Percentiles rank a stretch among this genome's conserved stretches.
Conservation (phyloP, 805 yeast genomes). For the Wickerhamiella spandovensis region DNA sequence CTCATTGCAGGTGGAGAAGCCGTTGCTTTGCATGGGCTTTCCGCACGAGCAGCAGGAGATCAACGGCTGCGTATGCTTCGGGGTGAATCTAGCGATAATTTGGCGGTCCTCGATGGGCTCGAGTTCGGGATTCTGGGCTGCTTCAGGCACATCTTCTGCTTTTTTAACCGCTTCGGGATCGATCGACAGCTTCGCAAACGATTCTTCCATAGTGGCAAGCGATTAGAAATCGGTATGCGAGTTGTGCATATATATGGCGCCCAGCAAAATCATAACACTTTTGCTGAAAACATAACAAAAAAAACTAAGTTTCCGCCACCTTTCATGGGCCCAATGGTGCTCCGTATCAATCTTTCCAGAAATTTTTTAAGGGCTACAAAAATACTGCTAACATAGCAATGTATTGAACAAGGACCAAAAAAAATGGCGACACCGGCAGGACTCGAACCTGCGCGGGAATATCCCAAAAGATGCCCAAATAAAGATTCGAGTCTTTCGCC, state of each 20-base stretch:
- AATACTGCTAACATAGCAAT: background rate
- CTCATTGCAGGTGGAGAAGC: slow-evolving; percentile 88
- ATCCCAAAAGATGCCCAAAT: slow-evolving; percentile 12
- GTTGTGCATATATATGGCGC: background rate
- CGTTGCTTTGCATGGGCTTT: slow-evolving; percentile 89
- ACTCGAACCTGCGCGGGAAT: slow-evolving; percentile 16
- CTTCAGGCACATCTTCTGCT: background rate
- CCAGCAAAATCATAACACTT: background rate
- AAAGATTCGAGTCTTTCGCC: slow-evolving; percentile 13
- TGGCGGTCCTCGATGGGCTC: slow-evolving; percentile 3
- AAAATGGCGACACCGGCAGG: slow-evolving; percentile 13
- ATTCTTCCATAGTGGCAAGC: slow-evolving; percentile 4
- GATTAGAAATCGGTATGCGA: background rate
- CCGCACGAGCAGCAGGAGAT: slow-evolving; percentile 95
- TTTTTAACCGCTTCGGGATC: background rate
- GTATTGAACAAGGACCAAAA: background rate
- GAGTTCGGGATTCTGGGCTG: background rate
- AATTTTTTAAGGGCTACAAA: background rate
- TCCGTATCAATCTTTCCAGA: no score
- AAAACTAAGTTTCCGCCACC: no score
- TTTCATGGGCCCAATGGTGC: no score
- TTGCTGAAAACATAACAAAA: no score
- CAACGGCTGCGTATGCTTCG: slow-evolving; percentile 44
- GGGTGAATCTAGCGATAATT: slow-evolving; percentile 19
- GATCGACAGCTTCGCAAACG: background rate